phyloP scores from a whole-genome alignment of 371 early-diverging fungal species.

The Mucor saturninus region DNA sequence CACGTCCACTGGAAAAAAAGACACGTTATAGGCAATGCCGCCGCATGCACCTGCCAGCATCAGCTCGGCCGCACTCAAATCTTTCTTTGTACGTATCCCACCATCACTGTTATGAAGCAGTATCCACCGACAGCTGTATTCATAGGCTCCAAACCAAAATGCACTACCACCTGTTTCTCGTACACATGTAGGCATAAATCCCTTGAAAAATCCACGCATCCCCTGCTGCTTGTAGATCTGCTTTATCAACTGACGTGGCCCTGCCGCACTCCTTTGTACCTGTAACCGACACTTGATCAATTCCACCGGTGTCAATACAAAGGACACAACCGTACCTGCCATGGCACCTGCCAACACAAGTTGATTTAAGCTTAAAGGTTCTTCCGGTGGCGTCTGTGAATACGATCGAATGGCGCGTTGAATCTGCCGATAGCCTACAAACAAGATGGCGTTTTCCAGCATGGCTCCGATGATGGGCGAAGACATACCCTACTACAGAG shows the following conservation, averaged over 20 bases:
- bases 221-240: conserved; percentile 66
- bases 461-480: conserved; percentile 92
- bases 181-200: conserved; percentile 86
- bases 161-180: conserved; percentile 91
- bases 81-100: conserved; percentile 52
- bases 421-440: conserved; percentile 84
- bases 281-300: conserved; percentile 94
- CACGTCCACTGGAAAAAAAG: conserved; percentile 92
- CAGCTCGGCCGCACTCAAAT: conserved; percentile 66
- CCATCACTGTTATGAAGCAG: conserved; percentile 37
- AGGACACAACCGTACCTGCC: conserved; percentile 84
- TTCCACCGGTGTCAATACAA: conserved; percentile 93
- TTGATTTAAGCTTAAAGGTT: conserved; percentile 60
- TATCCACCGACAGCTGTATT: conserved; percentile 58
- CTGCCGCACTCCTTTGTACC: conserved; percentile 70
- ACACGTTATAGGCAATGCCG: conserved; percentile 89
- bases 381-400: conserved; percentile 27
- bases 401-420: conserved; percentile 69
- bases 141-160: conserved; percentile 95
- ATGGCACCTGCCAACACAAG: conserved; percentile 80
- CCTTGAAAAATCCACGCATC: conserved; percentile 81
- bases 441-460: conserved; percentile 91
- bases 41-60: conserved; percentile 90
- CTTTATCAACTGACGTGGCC: conserved; percentile 73
- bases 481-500: conserved; percentile 71